A percentile compares a stretch with the other conserved stretches of the same genome.
Conservation (phyloP, 768 basidiomycete species). For the Lactifluus volemus region DNA sequence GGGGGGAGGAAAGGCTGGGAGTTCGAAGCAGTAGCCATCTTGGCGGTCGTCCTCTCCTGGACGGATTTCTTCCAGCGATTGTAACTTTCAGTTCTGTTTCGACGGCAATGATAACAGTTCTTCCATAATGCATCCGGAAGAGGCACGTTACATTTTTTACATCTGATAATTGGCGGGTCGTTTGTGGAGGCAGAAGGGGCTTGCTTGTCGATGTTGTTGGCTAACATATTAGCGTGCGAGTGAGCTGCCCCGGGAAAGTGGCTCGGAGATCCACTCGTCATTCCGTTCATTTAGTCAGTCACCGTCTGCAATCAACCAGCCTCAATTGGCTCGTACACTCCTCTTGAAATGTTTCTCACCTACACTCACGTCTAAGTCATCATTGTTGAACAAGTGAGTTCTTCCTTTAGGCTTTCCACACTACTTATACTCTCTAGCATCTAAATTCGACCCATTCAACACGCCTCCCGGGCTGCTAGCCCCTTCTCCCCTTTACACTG, state of each 20-base stretch:
- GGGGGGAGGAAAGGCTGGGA: background rate
- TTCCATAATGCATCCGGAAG: background rate
- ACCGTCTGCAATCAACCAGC: background rate
- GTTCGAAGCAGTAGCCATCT: background rate
- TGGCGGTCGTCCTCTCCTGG: background rate
- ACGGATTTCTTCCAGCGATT: background rate
- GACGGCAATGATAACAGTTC: conserved; percentile 3
- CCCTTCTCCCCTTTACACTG: background rate
- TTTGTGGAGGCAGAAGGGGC: background rate
- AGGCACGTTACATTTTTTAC: background rate
- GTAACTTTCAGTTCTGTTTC: background rate
- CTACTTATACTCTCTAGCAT: background rate
- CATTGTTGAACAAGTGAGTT: too few relatives aligned
- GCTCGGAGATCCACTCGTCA: background rate
- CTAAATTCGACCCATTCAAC: background rate
- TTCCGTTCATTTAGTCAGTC: background rate
- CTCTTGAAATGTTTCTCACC: background rate
- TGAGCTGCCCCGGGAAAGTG: background rate
- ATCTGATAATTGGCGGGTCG: background rate
- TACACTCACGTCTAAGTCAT: too few relatives aligned
- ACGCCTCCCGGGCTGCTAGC: background rate
- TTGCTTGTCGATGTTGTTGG: background rate
- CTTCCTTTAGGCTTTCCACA: too few relatives aligned
- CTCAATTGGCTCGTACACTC: background rate
- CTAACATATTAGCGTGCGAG: background rate